Evolutionary conservation across 2,329 filamentous ascomycete species (phyloP).

Genomic region (Hymenotorrendiella dingleyae): DNA sequence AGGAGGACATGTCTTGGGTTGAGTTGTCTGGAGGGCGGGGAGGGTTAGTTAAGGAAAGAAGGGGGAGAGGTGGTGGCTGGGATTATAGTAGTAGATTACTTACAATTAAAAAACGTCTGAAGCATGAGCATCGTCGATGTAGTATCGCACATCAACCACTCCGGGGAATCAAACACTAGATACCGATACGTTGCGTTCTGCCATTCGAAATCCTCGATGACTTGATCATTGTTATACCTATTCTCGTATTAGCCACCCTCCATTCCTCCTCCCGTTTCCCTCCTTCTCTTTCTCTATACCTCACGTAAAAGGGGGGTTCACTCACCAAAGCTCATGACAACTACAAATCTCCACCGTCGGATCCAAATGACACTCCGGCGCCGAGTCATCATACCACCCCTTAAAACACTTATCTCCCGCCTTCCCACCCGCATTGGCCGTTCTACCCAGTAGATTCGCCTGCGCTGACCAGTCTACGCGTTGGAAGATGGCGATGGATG

Average conservation of each 20-base stretch:
- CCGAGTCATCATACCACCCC: slow-evolving; percentile 5
- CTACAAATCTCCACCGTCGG: background rate
- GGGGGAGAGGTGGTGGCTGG: background rate
- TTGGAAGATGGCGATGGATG: slow-evolving; percentile 7
- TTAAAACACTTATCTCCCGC: slow-evolving; percentile 5
- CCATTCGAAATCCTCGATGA: slow-evolving; percentile 4
- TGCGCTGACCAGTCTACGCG: slow-evolving; percentile 7
- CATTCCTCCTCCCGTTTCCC: too few species aligned
- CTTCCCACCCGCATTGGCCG: too few species aligned
- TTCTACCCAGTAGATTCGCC: background rate
- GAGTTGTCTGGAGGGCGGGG: background rate
- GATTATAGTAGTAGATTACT: too few species aligned
- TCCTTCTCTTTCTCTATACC: too few species aligned
- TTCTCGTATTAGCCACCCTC: background rate
- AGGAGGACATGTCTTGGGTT: background rate
- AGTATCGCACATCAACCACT: background rate
- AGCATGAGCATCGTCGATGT: slow-evolving; percentile 1
- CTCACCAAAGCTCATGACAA: slow-evolving; percentile 5
- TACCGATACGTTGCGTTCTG: slow-evolving; percentile 6
- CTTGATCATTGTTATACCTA: slow-evolving; percentile 1
- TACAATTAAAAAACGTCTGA: slow-evolving; percentile 7
- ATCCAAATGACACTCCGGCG: slow-evolving; percentile 1
- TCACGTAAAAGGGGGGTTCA: background rate
- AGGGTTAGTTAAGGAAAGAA: background rate
- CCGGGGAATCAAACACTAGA: background rate